phyloP scores from a whole-genome alignment of 2,329 filamentous ascomycete species.

The Clonostachys chloroleuca region DNA sequence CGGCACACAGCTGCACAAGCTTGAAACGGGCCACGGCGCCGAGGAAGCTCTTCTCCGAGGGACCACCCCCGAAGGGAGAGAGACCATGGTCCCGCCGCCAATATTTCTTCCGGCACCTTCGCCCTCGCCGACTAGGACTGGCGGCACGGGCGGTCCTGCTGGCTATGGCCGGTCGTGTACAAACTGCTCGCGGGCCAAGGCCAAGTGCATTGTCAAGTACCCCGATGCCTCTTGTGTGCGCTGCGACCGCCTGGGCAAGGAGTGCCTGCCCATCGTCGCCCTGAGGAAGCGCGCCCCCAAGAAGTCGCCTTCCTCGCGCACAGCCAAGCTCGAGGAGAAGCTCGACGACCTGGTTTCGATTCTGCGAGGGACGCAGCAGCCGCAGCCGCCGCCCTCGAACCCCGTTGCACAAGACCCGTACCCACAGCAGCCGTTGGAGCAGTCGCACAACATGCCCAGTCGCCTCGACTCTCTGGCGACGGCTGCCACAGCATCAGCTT shows the following conservation, averaged over 20 bases:
- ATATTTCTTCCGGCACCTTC: too few species aligned
- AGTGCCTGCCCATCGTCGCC: conserved; percentile 37
- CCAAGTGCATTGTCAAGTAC: conserved; percentile 37
- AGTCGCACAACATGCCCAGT: conserved; percentile 11
- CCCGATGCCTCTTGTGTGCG: conserved; percentile 27
- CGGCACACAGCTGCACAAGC: too few species aligned
- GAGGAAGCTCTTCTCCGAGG: too few species aligned
- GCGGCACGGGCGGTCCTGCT: conserved; percentile 12
- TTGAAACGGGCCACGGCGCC: too few species aligned
- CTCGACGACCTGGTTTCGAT: conserved; percentile 42
- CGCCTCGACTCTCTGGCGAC: conserved; percentile 28
- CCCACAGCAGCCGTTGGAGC: conserved; percentile 1
- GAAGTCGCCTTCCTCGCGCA: conserved; percentile 25
- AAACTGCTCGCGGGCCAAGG: conserved; percentile 42
- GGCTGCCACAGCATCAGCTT: conserved; percentile 22
- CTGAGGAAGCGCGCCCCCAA: conserved; percentile 28
- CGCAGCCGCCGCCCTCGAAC: conserved; percentile 1
- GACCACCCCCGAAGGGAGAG: too few species aligned
- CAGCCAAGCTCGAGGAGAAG: conserved; percentile 44
- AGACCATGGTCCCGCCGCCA: too few species aligned
- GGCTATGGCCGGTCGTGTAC: conserved; percentile 39
- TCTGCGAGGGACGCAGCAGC: conserved; percentile 18
- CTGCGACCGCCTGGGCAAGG: conserved; percentile 40
- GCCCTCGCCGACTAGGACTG: too few species aligned
- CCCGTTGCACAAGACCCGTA: conserved; percentile 1